These are phyloP conservation scores for Rhynchospora tenuis DNA, from an alignment of 176 grass and related monocot genomes.

Conservation along the genomic window DNA sequence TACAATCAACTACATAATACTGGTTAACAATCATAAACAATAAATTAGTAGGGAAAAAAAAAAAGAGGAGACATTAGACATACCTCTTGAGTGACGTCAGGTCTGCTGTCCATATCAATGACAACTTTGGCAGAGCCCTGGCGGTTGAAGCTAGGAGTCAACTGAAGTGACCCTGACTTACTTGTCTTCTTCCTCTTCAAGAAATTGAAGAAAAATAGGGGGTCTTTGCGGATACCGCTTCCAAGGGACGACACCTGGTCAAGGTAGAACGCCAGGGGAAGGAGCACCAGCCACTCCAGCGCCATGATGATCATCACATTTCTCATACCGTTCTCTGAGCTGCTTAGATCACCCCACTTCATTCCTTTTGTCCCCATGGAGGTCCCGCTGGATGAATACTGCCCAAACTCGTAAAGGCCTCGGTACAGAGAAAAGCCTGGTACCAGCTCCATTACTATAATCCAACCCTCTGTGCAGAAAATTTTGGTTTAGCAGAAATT, in stretches of 20 bases:
- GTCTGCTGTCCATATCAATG: conserved; percentile 53
- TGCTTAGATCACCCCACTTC: conserved; percentile 60
- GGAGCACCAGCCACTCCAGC: conserved; percentile 58
- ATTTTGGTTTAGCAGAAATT: neutral
- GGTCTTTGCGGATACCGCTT: conserved; percentile 31
- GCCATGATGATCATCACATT: conserved; percentile 74
- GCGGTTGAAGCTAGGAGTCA: conserved; percentile 32
- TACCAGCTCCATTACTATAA: conserved; percentile 73
- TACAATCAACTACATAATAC: neutral
- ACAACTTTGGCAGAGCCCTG: conserved; percentile 50
- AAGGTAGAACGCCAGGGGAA: conserved; percentile 59
- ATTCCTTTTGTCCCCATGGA: conserved; percentile 54
- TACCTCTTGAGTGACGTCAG: conserved; percentile 60
- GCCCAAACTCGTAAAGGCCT: conserved; percentile 68
- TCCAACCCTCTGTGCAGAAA: conserved; percentile 59
- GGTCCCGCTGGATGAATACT: conserved; percentile 50
- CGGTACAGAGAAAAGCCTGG: conserved; percentile 83
- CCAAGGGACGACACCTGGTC: conserved; percentile 46
- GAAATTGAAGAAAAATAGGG: conserved; percentile 45
- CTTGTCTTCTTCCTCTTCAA: conserved; percentile 42
- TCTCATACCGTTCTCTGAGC: conserved; percentile 54
- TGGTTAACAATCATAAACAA: neutral
- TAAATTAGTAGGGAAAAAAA: neutral
- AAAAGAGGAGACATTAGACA: neutral
- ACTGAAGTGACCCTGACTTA: neutral